Evolutionary conservation across 2,329 filamentous ascomycete genomes (phyloP).

Genomic region (Mycosphaerella arachidis): DNA sequence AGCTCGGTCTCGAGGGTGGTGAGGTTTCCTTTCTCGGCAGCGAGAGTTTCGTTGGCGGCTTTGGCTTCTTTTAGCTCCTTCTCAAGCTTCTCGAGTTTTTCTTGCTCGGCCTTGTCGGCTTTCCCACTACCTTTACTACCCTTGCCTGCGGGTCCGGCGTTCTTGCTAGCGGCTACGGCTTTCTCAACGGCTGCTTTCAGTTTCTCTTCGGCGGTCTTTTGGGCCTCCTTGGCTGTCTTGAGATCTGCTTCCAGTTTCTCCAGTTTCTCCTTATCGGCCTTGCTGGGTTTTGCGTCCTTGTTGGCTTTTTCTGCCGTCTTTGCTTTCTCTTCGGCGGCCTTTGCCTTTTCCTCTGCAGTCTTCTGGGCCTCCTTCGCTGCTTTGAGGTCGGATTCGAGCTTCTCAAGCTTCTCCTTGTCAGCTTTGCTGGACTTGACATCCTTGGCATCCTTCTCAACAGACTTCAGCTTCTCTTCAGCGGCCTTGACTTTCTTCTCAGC

Average conservation of each 20-base stretch:
- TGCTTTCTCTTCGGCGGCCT: slow-evolving; percentile 3
- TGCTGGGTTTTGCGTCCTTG: slow-evolving; percentile 1
- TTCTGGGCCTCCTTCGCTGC: slow-evolving; percentile 11
- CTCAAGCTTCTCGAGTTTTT: neutral
- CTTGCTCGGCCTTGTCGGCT: neutral
- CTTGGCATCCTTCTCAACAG: slow-evolving; percentile 3
- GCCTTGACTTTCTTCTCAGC: slow-evolving; percentile 14
- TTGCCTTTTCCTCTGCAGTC: slow-evolving; percentile 11
- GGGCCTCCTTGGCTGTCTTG: slow-evolving; percentile 3
- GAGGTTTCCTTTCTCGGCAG: slow-evolving; percentile 11
- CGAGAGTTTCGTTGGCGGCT: neutral
- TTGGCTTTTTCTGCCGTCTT: slow-evolving; percentile 4
- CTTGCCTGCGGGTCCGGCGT: slow-evolving; percentile 7
- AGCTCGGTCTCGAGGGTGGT: slow-evolving; percentile 10
- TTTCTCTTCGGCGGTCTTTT: slow-evolving; percentile 6
- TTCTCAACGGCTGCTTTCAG: slow-evolving; percentile 5
- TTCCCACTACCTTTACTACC: neutral
- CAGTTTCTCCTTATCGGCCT: slow-evolving; percentile 15
- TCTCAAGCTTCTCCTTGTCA: slow-evolving; percentile 4
- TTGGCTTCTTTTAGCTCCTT: slow-evolving; percentile 8
- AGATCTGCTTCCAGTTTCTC: slow-evolving; percentile 9
- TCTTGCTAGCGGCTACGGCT: slow-evolving; percentile 6
- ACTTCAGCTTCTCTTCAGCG: slow-evolving; percentile 9
- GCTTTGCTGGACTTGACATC: neutral
- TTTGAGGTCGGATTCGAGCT: slow-evolving; percentile 12